These are phyloP conservation scores for Claviceps cyperi DNA, from an alignment of 2,329 filamentous ascomycete species.

Conservation along the genomic window DNA sequence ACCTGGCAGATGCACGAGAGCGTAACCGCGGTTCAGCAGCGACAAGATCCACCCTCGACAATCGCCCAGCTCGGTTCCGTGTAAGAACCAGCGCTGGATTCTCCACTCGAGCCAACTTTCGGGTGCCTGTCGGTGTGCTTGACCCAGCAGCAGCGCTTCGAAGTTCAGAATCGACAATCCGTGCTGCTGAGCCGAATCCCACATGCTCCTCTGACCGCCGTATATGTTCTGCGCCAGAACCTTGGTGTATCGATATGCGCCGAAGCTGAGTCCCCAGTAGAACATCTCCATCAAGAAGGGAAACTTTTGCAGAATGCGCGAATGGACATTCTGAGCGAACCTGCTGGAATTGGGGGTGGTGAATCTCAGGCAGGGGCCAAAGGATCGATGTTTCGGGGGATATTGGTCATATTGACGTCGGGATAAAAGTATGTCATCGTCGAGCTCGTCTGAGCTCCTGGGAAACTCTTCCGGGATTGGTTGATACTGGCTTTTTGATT, in stretches of 20 bases:
- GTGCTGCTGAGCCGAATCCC: conserved; percentile 17
- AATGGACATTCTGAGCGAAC: conserved; percentile 45
- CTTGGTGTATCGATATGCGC: conserved; percentile 6
- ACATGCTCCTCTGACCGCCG: conserved; percentile 17
- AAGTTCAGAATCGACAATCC: conserved; percentile 5
- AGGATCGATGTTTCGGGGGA: conserved; percentile 8
- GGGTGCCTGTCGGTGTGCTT: conserved; percentile 4
- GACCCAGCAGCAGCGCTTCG: conserved; percentile 6
- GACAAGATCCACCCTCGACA: conserved; percentile 33
- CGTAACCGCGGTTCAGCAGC: conserved; percentile 54
- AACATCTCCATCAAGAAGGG: conserved; percentile 63
- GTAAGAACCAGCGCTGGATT: conserved; percentile 44
- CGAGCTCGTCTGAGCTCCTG: conserved; percentile 11
- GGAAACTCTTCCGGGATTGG: conserved; percentile 13
- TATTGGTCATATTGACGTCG: conserved; percentile 5
- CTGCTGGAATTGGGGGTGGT: conserved; percentile 46
- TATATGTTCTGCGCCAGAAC: conserved; percentile 6
- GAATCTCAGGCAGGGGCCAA: conserved; percentile 18
- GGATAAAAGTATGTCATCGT: conserved; percentile 1
- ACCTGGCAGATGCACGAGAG: conserved; percentile 59
- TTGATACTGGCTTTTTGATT: conserved; percentile 9
- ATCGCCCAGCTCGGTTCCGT: conserved; percentile 31
- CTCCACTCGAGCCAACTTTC: conserved; percentile 8
- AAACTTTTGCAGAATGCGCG: conserved; percentile 48
- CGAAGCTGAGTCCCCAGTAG: conserved; percentile 41